These are phyloP conservation scores for Metschnikowia amazonensis DNA, from an alignment of 805 yeast species.

Conservation along the genomic window DNA sequence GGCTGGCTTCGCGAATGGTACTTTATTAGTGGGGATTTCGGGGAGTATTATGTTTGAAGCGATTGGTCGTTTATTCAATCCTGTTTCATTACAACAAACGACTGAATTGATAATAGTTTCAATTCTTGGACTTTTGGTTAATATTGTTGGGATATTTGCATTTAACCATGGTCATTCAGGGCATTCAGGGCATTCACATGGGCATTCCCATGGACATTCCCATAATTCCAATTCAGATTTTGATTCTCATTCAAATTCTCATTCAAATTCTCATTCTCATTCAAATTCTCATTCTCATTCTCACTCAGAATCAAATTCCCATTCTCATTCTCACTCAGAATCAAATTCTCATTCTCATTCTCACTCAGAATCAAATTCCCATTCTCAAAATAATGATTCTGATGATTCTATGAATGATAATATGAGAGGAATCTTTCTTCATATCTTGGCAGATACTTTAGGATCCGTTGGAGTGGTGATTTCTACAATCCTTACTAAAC, in stretches of 20 bases:
- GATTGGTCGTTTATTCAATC: slow-evolving; percentile 70
- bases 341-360: slow-evolving; percentile 24
- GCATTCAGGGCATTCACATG: slow-evolving; percentile 38
- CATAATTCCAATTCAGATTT: no score
- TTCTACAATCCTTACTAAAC: slow-evolving; percentile 73
- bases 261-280: slow-evolving; percentile 18
- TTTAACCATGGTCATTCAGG: slow-evolving; percentile 72
- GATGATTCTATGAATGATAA: slow-evolving; percentile 47
- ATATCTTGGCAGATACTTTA: slow-evolving; percentile 89
- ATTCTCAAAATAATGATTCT: neutral
- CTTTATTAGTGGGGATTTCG: slow-evolving; percentile 81
- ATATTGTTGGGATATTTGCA: slow-evolving; percentile 89
- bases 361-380: slow-evolving; percentile 4
- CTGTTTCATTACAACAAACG: slow-evolving; percentile 73
- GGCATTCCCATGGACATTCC: slow-evolving; percentile 25
- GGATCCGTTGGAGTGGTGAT: slow-evolving; percentile 97
- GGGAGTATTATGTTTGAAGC: slow-evolving; percentile 87
- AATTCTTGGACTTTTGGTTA: slow-evolving; percentile 77
- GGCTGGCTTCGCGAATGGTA: slow-evolving; percentile 95
- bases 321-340: slow-evolving; percentile 24
- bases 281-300: slow-evolving; percentile 13
- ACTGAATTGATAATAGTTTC: slow-evolving; percentile 84
- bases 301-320: slow-evolving; percentile 19
- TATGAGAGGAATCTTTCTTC: slow-evolving; percentile 92
- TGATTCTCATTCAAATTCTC: slow-evolving; percentile 18